Conservation (phyloP, 2,329 filamentous ascomycete genomes). For the Plenodomus lindquistii region DNA sequence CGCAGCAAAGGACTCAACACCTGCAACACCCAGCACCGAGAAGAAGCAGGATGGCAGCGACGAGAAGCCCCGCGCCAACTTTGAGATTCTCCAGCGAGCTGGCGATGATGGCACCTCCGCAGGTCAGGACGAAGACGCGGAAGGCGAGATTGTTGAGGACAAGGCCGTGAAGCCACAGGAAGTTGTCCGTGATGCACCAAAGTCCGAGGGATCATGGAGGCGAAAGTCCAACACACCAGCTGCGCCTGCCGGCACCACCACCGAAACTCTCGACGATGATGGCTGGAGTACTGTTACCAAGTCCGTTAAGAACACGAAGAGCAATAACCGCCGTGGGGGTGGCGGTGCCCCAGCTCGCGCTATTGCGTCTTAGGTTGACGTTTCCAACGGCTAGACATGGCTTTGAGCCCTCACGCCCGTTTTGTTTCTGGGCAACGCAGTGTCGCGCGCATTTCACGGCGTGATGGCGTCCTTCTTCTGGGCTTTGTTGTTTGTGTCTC, state of each 20-base stretch:
- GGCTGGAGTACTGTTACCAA: conserved; percentile 59
- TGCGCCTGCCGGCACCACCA: conserved; percentile 45
- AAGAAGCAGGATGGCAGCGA: conserved; percentile 42
- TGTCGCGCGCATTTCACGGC: conserved; percentile 31
- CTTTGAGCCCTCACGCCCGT: conserved; percentile 11
- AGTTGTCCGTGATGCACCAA: conserved; percentile 51
- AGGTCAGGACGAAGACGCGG: conserved; percentile 52
- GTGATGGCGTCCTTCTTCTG: conserved; percentile 27
- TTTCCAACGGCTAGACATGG: conserved; percentile 10
- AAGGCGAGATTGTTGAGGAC: conserved; percentile 55
- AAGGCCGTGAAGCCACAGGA: conserved; percentile 62
- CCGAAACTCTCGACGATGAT: conserved; percentile 55
- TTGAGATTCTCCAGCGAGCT: conserved; percentile 59
- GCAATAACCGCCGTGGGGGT: conserved; percentile 46
- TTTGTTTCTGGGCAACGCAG: conserved; percentile 29
- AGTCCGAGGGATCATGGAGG: conserved; percentile 46
- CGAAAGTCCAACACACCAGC: conserved; percentile 40
- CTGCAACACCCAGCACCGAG: conserved; percentile 30
- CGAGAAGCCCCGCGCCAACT: conserved; percentile 54
- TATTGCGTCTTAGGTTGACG: conserved; percentile 49
- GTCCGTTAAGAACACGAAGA: conserved; percentile 46
- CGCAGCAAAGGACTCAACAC: conserved; percentile 55
- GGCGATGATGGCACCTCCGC: conserved; percentile 41
- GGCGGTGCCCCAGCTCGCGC: conserved; percentile 47
- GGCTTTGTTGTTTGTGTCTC: conserved; percentile 23